These are phyloP conservation scores for Forsythia viridissima DNA, from an alignment of 257 asterid species.

Conservation along the genomic window DNA sequence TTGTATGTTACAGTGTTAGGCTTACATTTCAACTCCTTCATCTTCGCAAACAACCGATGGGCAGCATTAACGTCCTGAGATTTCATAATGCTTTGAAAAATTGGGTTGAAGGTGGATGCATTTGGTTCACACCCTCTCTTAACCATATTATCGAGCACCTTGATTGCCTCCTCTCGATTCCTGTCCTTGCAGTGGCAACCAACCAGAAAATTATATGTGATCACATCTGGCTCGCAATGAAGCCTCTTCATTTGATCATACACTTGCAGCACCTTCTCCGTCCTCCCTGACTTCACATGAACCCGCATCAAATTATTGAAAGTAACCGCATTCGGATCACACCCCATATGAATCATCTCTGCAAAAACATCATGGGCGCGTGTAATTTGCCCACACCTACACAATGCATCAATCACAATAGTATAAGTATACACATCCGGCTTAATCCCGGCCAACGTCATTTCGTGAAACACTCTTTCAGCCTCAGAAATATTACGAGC, in stretches of 20 bases:
- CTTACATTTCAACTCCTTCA: no score
- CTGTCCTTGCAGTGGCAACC: background rate
- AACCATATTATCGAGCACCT: no score
- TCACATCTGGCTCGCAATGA: conserved; percentile 65
- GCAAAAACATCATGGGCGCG: conserved; percentile 89
- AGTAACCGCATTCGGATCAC: conserved; percentile 73
- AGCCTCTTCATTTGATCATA: conserved; percentile 86
- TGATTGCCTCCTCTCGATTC: no score
- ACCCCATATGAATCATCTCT: conserved; percentile 74
- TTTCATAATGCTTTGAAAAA: no score
- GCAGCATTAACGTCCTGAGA: no score
- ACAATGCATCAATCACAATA: conserved; percentile 83
- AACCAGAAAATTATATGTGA: conserved; percentile 76
- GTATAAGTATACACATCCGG: conserved; percentile 74
- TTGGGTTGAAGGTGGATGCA: no score
- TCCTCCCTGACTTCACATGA: conserved; percentile 87
- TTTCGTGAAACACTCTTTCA: conserved; percentile 69
- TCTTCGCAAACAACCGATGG: no score
- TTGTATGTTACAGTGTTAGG: no score
- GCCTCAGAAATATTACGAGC: conserved; percentile 71
- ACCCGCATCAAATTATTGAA: conserved; percentile 81
- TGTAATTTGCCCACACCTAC: conserved; percentile 77
- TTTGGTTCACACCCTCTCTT: no score
- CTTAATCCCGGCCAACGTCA: conserved; percentile 62
- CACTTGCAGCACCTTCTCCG: conserved; percentile 78